Conservation (phyloP, 495 filamentous ascomycete genomes). For the Penicillium daleae region DNA sequence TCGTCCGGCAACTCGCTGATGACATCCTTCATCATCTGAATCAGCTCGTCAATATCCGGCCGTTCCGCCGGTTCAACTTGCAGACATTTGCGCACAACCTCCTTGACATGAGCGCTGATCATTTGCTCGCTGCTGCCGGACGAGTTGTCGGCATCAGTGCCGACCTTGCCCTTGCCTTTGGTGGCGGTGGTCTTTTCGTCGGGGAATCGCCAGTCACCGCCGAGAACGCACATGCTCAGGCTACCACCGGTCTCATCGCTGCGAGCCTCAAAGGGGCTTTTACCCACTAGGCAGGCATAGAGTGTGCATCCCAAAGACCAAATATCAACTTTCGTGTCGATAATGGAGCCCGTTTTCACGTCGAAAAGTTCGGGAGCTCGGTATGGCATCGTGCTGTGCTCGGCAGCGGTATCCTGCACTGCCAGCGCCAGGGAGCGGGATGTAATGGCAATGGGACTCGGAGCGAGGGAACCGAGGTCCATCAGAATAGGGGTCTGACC, state of each 20-base stretch:
- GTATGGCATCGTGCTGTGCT: constrained; percentile 98
- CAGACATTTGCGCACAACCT: constrained; percentile 85
- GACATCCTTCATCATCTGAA: constrained; percentile 74
- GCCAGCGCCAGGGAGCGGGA: constrained; percentile 87
- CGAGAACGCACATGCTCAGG: constrained; percentile 86
- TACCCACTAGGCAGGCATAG: constrained; percentile 93
- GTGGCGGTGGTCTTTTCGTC: constrained; percentile 68
- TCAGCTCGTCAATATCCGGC: constrained; percentile 89
- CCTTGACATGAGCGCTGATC: constrained; percentile 78
- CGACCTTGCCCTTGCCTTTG: constrained; percentile 57
- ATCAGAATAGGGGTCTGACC: constrained; percentile 92
- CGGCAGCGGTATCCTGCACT: constrained; percentile 90
- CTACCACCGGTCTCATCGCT: constrained; percentile 95
- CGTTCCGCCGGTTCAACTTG: constrained; percentile 90
- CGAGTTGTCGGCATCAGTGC: constrained; percentile 23
- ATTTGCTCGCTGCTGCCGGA: constrained; percentile 35
- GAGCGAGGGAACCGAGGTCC: constrained; percentile 92
- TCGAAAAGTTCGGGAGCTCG: constrained; percentile 97
- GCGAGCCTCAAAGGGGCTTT: constrained; percentile 93
- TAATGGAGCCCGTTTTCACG: constrained; percentile 87
- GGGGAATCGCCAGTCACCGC: constrained; percentile 92
- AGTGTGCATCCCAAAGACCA: constrained; percentile 97
- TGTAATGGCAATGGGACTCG: constrained; percentile 89
- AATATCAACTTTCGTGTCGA: constrained; percentile 98
- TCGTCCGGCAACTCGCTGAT: constrained; percentile 77